Base-by-base conservation (phyloP, 306 rosid species). In the Argentina anserina region DNA sequence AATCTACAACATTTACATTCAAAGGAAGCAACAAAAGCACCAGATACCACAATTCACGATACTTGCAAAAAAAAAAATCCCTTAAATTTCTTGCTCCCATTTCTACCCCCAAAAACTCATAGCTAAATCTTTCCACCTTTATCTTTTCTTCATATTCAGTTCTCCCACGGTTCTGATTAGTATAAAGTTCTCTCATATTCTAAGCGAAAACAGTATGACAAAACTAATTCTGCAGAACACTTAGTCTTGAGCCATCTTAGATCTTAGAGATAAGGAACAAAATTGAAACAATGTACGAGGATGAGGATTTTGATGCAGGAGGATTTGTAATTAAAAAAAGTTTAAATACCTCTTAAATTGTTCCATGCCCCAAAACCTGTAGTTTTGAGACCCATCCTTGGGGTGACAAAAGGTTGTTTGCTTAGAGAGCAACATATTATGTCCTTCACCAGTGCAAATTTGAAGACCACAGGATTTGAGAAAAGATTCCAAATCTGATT, bases 391-490 rank as follows among this genome's bases (percentile, higher is more conserved):
- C 79, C 77, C 86, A 18, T 58, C 87, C 76, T 86, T 89, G 50
- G 97, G 97, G 64, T 70, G 75, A 66, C 73, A 71, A 73, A 88
- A 89, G 25, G 92, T 87, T 29, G 85, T 75, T 78, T 94, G 98
- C 83, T 91, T 94, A 71, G 89, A 82, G 34, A 90, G 89, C 63
- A 94, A 81, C 41, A 81, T 73, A 77, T 77, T 78, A 69, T 82
- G 76, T 83, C 97, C 98, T 33, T 89, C 97, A 75, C 89, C 90
- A 20, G 73, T 70, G 65, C 76, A 53, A 28, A 81, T 84, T 68
- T 77, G 80, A 17, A 91, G 94, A 67, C 97, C 90, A 69, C 94
- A 91, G 20, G 81, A 86, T 47, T 81, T 80, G 79, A 97, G 91
- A 36, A 94, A 65, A 23, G 91, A 86, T 67, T 79, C 91, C 75